phyloP scores from a whole-genome alignment of 257 asterid species.

The Rauvolfia tetraphylla region DNA sequence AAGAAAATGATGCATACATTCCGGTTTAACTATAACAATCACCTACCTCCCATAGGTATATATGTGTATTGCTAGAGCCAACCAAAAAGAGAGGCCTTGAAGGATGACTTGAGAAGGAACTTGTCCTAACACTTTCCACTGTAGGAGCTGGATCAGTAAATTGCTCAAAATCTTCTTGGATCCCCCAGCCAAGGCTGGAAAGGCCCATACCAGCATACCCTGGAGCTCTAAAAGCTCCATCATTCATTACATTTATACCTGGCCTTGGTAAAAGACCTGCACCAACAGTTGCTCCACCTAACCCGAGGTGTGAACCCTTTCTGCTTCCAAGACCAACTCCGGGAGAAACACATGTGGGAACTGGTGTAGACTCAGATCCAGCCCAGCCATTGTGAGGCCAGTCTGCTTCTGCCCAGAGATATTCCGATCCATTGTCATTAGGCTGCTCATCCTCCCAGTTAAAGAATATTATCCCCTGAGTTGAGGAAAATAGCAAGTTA shows the following conservation, averaged over 20 bases:
- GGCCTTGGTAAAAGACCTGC: constrained; percentile 46
- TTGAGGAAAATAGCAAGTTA: constrained; percentile 7
- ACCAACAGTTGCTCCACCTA: constrained; percentile 85
- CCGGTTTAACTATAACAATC: neutral
- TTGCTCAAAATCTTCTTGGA: constrained; percentile 84
- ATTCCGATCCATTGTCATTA: constrained; percentile 48
- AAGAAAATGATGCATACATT: neutral
- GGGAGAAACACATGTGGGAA: constrained; percentile 69
- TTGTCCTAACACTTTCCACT: constrained; percentile 62
- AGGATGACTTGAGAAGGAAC: constrained; percentile 83
- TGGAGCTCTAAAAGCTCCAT: constrained; percentile 60
- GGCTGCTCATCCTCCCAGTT: constrained; percentile 72
- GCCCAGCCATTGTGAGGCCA: constrained; percentile 98
- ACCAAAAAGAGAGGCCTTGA: constrained; percentile 92
- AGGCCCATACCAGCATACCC: constrained; percentile 62
- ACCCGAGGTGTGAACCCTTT: constrained; percentile 62
- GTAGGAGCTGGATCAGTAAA: constrained; percentile 85
- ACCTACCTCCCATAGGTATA: constrained; percentile 94
- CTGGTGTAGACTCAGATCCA: constrained; percentile 65
- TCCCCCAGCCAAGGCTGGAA: constrained; percentile 81
- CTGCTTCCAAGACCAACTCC: constrained; percentile 78
- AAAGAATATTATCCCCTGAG: constrained; percentile 87
- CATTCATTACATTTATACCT: constrained; percentile 47
- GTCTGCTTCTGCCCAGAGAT: constrained; percentile 89
- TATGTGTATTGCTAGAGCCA: constrained; percentile 88